Evolutionary conservation across 2,329 filamentous ascomycete species (phyloP), one percentile per base, ranked within the genome.

Genomic region (Dryadomyces quercus-mongolicae): DNA sequence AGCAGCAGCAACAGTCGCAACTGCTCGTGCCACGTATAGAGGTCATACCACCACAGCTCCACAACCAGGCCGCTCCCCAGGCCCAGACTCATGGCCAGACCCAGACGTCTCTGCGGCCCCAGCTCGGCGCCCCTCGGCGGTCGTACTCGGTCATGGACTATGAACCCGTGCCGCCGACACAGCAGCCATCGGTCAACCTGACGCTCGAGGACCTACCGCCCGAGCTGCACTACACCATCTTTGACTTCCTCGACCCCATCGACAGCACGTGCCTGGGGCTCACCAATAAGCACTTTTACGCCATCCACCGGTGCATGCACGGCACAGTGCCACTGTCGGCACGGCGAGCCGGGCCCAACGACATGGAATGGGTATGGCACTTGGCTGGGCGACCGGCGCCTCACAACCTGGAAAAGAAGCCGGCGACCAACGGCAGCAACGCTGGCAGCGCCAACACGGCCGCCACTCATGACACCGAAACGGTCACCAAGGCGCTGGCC

Each of bases 351-450:
- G 81, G 81, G 0, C 81, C 81, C 54, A 84, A 84, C 65, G 74
- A 80, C 59, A 72, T 81, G 62, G 81, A 84, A 63, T 81, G 77
- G 73, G 80, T 80, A 47, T 84, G 80, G 79, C 75, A 79, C 58
- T 69, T 77, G 51, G 76, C 78, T 3, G 73, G 74, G 22, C 60
- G 57, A 10, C 42, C 56, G 54, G n/a, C 15, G 31, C 36, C 46
- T 4, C 42, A 18, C 16, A 16, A n/a, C 42, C 13, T 2, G 42
- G 16, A n/a, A 16, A 18, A 8, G 12, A 20, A 44, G 20, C 44
- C 12, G 9, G 25, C 18, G 18, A 21, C 3, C 3, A 18, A 3
- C 45, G 34, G 21, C 12, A 48, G 15, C 25, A 2, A 49, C 3
- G 21, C 18, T 20, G 34, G 16, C 36, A 18, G 20, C 36, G 43